Conservation (phyloP, 805 yeast species). For the Spencermartinsiella europaea region DNA sequence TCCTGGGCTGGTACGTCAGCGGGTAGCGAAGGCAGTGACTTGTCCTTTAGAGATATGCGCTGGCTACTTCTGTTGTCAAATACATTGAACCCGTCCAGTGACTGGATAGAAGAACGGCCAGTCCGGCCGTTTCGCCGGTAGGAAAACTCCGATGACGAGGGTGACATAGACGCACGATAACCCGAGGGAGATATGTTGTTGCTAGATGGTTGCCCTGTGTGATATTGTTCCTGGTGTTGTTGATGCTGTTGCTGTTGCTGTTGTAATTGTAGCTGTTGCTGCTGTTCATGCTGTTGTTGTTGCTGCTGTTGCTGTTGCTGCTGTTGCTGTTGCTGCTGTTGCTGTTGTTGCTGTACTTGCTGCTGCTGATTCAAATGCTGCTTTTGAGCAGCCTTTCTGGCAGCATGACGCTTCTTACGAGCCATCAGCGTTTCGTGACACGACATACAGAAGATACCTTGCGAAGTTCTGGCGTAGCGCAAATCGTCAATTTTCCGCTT, state of each 20-base stretch:
- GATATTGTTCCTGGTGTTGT: too few relatives aligned
- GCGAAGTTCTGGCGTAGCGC: constrained; percentile 86
- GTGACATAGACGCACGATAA: neutral
- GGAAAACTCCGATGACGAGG: neutral
- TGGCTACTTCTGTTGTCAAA: neutral
- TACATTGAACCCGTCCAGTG: neutral
- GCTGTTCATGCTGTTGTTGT: neutral
- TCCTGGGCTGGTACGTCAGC: neutral
- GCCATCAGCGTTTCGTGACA: constrained; percentile 84
- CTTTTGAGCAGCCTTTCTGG: constrained; percentile 7
- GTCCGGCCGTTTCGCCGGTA: neutral
- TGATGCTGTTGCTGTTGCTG: neutral
- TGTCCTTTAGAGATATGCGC: neutral
- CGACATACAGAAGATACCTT: constrained; percentile 86
- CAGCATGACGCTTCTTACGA: constrained; percentile 52
- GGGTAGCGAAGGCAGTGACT: neutral
- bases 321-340: neutral
- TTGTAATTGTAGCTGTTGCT: neutral
- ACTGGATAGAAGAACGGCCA: neutral
- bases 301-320: neutral
- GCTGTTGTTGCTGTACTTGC: neutral
- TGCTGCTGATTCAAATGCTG: neutral
- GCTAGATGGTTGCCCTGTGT: neutral
- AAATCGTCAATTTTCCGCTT: constrained; percentile 79
- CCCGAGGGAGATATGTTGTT: neutral